phyloP scores from a whole-genome alignment of 2,329 filamentous ascomycete genomes.

The Ophiostoma novo-ulmi region DNA sequence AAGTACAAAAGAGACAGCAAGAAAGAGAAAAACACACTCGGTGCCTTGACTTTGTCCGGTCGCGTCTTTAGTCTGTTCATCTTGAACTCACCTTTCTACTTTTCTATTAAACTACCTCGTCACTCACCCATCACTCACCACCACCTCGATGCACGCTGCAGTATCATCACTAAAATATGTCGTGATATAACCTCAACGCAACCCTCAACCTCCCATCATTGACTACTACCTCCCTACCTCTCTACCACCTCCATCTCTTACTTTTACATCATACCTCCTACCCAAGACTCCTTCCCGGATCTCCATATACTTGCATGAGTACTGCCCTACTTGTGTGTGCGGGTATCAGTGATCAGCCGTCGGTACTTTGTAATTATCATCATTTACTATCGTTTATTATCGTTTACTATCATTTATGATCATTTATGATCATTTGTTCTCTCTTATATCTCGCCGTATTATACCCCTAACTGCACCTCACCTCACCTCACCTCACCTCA shows the following conservation, averaged over 20 bases:
- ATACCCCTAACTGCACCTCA: neutral
- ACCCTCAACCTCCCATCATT: neutral
- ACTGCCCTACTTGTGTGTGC: constrained; percentile 2
- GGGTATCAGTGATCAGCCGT: constrained; percentile 10
- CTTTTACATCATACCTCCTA: neutral
- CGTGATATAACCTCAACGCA: neutral
- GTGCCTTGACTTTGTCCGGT: neutral
- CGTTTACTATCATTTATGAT: neutral
- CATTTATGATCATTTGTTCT: neutral
- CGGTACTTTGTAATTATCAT: neutral
- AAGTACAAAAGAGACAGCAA: neutral
- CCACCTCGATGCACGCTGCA: neutral
- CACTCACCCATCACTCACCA: neutral
- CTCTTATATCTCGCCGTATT: neutral
- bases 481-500: neutral
- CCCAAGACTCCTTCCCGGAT: constrained; percentile 11
- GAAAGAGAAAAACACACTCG: neutral
- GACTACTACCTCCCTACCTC: neutral
- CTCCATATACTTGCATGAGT: constrained; percentile 1
- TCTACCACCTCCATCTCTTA: neutral
- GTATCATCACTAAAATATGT: neutral
- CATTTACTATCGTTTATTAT: neutral
- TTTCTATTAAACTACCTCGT: neutral
- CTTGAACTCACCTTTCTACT: neutral
- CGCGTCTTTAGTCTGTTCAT: neutral